Evolutionary conservation across 805 yeast genomes (phyloP), one percentile per base, ranked within the genome.

Genomic region (Candida montana): DNA sequence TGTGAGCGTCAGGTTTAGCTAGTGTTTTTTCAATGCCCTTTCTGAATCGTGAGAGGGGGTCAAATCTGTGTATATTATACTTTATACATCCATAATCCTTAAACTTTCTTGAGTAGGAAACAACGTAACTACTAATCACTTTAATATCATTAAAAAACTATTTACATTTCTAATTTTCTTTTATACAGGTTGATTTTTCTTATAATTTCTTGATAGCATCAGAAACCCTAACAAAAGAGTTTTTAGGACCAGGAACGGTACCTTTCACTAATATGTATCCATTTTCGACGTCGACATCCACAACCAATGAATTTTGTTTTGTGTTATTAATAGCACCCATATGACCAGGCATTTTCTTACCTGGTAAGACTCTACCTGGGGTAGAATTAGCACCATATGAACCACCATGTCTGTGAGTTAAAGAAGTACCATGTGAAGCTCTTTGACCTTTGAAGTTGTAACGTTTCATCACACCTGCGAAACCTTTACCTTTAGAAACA

Each of bases 321-420:
- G 98, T 91, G 47, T 77, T 75, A 52, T 69, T 71, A 41, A 75
- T 72, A 47, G 77, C 81, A 51, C 99, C 99, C 93, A 90, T 83
- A 63, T 86, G 85, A 50, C 99, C 99, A 29, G 98, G 95, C 99
- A 93, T 91, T 67, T 89, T 91, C 69, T 87, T 90, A 19, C 97
- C 98, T 13, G 97, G 98, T 48, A 89, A 70, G 40, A 89, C 87
- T 70, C 99, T 84, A 57, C 96, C 97, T 12, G 99, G 99, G 48
- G 87, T 83, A 51, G 93, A 95, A 58, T 86, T 85, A 63, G 83
- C 88, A 77, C 99, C 99, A 55, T 84, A 89, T 26, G 97, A 90
- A 75, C 99, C 99, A 55, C 95, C 95, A 44, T 89, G 81, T 74
- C 99, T 83, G 63, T 93, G 98, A 29, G 91, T 83, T 37, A 76